Percentiles rank a stretch among this genome's conserved stretches.
Conservation (phyloP, 2,329 filamentous ascomycete genomes). For the Cladosporium sp. region DNA sequence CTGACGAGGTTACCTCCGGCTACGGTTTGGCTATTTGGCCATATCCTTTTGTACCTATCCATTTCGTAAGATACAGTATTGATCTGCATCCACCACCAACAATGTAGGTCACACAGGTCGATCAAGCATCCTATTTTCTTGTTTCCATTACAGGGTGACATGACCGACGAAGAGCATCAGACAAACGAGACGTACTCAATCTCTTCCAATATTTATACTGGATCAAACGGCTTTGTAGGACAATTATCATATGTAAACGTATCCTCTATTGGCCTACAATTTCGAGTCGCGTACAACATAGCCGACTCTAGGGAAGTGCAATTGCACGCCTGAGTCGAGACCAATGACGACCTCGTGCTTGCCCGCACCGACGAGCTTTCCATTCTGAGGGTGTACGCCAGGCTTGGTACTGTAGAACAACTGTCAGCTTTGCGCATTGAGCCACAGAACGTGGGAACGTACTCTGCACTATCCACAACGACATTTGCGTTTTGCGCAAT, state of each 20-base stretch:
- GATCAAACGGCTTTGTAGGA: neutral
- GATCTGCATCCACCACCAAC: neutral
- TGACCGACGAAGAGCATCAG: neutral
- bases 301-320: conserved; percentile 44
- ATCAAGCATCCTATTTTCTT: too few species aligned
- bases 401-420: conserved; percentile 21
- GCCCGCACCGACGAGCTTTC: conserved; percentile 31
- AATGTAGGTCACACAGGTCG: too few species aligned
- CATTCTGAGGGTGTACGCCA: conserved; percentile 31
- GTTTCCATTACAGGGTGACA: neutral
- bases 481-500: conserved; percentile 21
- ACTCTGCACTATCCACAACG: conserved; percentile 20
- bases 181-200: neutral
- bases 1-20: neutral
- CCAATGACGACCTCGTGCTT: conserved; percentile 32
- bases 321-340: conserved; percentile 29
- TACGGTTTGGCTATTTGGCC: neutral
- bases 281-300: conserved; percentile 32
- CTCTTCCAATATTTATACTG: neutral
- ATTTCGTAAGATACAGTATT: neutral
- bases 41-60: neutral
- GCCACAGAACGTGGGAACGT: neutral
- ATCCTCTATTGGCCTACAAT: neutral
- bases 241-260: neutral
- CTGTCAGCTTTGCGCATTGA: conserved; percentile 15